Evolutionary conservation across 768 basidiomycete genomes (phyloP).

Genomic region (Leccinellum luteum): DNA sequence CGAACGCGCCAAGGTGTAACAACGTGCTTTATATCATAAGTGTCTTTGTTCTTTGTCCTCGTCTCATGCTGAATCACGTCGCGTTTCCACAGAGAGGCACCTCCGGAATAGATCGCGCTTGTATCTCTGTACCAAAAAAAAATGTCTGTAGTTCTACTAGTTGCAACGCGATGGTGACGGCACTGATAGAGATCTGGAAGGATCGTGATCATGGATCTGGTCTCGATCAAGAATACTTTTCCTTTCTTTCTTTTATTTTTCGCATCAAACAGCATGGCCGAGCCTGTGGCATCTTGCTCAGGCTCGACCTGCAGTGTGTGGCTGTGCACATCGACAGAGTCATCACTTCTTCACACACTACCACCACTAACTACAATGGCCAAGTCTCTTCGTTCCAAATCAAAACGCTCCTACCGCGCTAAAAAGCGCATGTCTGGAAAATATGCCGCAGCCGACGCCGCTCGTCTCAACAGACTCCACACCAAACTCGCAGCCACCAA

Average conservation of each 20-base stretch:
- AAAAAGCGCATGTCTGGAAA: constrained; percentile 74
- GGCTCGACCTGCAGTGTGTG: background rate
- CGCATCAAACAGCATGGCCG: background rate
- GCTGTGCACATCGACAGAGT: constrained; percentile 6
- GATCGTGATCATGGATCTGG: background rate
- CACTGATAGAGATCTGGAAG: constrained; percentile 4
- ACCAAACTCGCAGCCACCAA: constrained; percentile 57
- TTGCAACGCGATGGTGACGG: constrained; percentile 6
- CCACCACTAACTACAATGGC: constrained; percentile 44
- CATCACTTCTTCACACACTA: background rate
- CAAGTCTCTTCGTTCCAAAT: constrained; percentile 80
- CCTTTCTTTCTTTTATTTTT: background rate
- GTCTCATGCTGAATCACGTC: constrained; percentile 21
- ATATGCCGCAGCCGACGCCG: constrained; percentile 76
- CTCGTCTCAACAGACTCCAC: constrained; percentile 70
- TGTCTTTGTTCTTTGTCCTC: constrained; percentile 27
- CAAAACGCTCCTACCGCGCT: constrained; percentile 72
- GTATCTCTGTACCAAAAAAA: constrained; percentile 5
- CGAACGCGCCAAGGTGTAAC: constrained; percentile 63
- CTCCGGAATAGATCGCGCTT: constrained; percentile 39
- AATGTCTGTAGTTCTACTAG: constrained; percentile 7
- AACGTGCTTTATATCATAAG: constrained; percentile 96
- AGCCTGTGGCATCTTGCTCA: background rate
- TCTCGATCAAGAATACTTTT: background rate
- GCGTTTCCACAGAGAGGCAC: constrained; percentile 67